Conservation (phyloP, 2,329 filamentous ascomycete species). For the Aureobasidium sp. region DNA sequence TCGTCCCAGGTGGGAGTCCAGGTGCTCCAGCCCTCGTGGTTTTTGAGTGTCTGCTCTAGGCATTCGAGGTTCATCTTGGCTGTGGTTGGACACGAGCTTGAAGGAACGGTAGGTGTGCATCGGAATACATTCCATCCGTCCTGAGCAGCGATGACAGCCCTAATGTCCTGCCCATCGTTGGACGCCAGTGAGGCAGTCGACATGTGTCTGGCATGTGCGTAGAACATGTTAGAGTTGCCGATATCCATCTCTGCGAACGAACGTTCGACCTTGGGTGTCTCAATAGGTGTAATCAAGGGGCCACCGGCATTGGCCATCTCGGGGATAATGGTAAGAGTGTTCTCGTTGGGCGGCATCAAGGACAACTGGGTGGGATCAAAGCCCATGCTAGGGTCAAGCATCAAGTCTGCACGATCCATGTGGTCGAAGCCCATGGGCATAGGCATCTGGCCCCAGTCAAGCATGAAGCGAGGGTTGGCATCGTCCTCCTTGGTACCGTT, state of each 20-base stretch:
- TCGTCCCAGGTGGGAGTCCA: slow-evolving; percentile 46
- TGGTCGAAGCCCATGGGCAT: slow-evolving; percentile 38
- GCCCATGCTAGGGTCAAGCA: slow-evolving; percentile 37
- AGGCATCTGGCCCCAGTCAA: slow-evolving; percentile 42
- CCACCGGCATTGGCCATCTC: slow-evolving; percentile 32
- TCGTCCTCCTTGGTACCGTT: slow-evolving; percentile 33
- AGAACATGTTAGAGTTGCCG: slow-evolving; percentile 33
- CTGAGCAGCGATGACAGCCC: slow-evolving; percentile 42
- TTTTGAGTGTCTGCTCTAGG: slow-evolving; percentile 43
- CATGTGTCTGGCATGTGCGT: slow-evolving; percentile 32
- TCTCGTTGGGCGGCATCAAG: slow-evolving; percentile 28
- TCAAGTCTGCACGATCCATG: slow-evolving; percentile 36
- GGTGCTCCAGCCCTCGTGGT: slow-evolving; percentile 44
- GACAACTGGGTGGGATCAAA: slow-evolving; percentile 37
- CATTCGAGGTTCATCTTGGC: slow-evolving; percentile 44
- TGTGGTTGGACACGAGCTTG: slow-evolving; percentile 43
- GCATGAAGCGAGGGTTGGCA: slow-evolving; percentile 39
- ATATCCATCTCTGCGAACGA: slow-evolving; percentile 41
- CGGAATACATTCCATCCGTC: slow-evolving; percentile 47
- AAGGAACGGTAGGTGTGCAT: slow-evolving; percentile 42
- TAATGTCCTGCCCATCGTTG: slow-evolving; percentile 31
- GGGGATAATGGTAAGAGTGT: slow-evolving; percentile 39
- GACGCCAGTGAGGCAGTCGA: slow-evolving; percentile 27
- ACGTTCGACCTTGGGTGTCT: slow-evolving; percentile 40
- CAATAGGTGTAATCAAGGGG: slow-evolving; percentile 38